These are phyloP conservation scores for Zygotorulaspora danielsina DNA, from an alignment of 805 yeast genomes.

Conservation along the genomic window DNA sequence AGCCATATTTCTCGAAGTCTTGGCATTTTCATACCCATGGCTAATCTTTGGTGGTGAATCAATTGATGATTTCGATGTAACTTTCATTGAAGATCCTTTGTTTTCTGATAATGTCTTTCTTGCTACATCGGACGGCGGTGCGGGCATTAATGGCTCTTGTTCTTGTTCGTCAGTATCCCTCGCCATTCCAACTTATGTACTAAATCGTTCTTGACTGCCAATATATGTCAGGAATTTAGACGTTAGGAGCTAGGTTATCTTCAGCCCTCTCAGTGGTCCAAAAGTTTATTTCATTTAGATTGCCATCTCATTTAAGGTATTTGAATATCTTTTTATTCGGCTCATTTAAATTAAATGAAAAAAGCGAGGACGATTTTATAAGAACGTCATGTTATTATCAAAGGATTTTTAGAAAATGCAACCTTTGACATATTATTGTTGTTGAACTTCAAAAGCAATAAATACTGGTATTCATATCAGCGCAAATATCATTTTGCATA, in stretches of 20 bases:
- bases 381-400: neutral
- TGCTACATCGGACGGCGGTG: neutral
- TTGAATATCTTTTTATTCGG: neutral
- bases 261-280: too few species aligned
- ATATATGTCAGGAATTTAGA: too few species aligned
- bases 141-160: slow-evolving; percentile 5
- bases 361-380: neutral
- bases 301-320: neutral
- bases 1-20: neutral
- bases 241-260: too few species aligned
- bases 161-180: slow-evolving; percentile 4
- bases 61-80: too few species aligned
- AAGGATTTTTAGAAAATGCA: neutral
- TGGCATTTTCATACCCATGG: too few species aligned
- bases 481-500: too few species aligned
- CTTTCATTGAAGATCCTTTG: too few species aligned
- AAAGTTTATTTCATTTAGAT: neutral
- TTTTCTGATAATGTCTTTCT: neutral
- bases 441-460: too few species aligned
- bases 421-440: neutral
- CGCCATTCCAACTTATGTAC: slow-evolving; percentile 4
- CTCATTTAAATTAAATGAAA: neutral
- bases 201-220: too few species aligned
- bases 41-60: too few species aligned
- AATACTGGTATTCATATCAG: too few species aligned